phyloP scores from a whole-genome alignment of 192 early-diverging fungal genomes.

The Borealophlyctis nickersoniae region DNA sequence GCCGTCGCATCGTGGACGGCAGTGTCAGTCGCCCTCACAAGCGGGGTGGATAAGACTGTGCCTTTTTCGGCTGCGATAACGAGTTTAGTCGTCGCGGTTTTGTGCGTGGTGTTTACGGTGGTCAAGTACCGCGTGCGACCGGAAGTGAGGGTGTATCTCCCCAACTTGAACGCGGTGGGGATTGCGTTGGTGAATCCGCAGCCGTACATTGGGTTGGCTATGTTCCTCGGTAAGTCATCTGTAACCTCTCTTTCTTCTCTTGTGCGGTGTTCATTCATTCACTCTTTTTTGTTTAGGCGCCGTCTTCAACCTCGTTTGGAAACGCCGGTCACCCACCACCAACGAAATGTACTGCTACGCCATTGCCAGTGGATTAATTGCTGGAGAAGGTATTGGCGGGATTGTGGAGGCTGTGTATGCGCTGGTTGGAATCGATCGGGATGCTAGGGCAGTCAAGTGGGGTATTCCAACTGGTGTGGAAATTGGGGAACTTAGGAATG shows the following conservation, averaged over 20 bases:
- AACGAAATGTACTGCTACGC: slow-evolving; percentile 28
- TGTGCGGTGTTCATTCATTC: background rate
- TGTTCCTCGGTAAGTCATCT: slow-evolving; percentile 27
- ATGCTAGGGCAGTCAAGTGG: too few species aligned
- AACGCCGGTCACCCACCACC: background rate
- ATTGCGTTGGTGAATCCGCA: slow-evolving; percentile 29
- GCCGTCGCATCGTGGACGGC: slow-evolving; percentile 41
- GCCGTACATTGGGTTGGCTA: slow-evolving; percentile 9
- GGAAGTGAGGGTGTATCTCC: slow-evolving; percentile 46
- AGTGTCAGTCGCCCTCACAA: slow-evolving; percentile 26
- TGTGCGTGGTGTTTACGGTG: slow-evolving; percentile 30
- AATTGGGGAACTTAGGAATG: too few species aligned
- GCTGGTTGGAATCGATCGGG: too few species aligned
- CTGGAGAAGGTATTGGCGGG: slow-evolving; percentile 37
- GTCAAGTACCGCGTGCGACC: slow-evolving; percentile 48
- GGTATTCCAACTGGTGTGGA: too few species aligned
- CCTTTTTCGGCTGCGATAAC: slow-evolving; percentile 1
- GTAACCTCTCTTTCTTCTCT: too few species aligned
- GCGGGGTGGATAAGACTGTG: background rate
- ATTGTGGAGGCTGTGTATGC: slow-evolving; percentile 24
- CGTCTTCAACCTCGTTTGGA: too few species aligned
- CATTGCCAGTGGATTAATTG: slow-evolving; percentile 28
- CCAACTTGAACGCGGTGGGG: slow-evolving; percentile 50
- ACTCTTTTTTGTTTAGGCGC: slow-evolving; percentile 22
- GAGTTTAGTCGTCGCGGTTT: background rate